Evolutionary conservation across 495 filamentous ascomycete species (phyloP), one percentile per base, ranked within the genome.

Genomic region (Barbatosphaeria neglecta): DNA sequence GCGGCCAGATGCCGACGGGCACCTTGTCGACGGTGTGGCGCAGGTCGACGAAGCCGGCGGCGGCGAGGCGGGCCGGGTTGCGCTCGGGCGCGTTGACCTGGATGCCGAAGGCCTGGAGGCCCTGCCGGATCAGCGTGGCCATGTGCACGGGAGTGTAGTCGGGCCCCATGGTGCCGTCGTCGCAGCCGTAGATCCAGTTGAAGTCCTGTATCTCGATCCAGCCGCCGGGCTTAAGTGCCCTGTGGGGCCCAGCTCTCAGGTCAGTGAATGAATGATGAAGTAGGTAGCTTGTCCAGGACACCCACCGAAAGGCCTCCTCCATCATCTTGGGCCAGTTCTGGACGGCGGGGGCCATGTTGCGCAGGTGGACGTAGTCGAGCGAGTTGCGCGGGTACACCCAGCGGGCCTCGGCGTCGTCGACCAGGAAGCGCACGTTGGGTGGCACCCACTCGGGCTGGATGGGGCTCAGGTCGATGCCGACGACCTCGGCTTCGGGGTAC

Each of bases 301-400:
- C 54, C 22, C 45, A 65, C 48, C 70, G 57, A 42, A 64, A 71
- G 19, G 61, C 61, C 43, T 75, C 68, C 15, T 49, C 43, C 41
- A 82, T 63, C 3, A 85, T 58, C 18, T 54, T 60, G 31, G 74
- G 69, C 68, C 79, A 81, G 61, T 87, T 70, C 15, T 65, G 64
- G 43, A 88, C 75, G 40, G 65, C 67, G 2, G 72, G 74, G 19
- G 72, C 69, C 50, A 84, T 63, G 44, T 75, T 68, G 9, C 81
- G 76, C 16, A 66, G 70, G 50, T 83, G 80, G 46, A 86, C 72
- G 54, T 69, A 84, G 62, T 83, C 80, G 50, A 83, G 65, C 38
- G 71, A 54, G 10, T 58, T 46, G 37, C 63, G 55, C 31, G 15
- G 13, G 41, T 69, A 72, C 2, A 67, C 62, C 80, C 79, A 84